A percentile compares a stretch with the other conserved stretches of the same genome.
Evolutionary conservation across 441 rosid genomes (phyloP).

Genomic region (Cnidoscolus chayamansa): DNA sequence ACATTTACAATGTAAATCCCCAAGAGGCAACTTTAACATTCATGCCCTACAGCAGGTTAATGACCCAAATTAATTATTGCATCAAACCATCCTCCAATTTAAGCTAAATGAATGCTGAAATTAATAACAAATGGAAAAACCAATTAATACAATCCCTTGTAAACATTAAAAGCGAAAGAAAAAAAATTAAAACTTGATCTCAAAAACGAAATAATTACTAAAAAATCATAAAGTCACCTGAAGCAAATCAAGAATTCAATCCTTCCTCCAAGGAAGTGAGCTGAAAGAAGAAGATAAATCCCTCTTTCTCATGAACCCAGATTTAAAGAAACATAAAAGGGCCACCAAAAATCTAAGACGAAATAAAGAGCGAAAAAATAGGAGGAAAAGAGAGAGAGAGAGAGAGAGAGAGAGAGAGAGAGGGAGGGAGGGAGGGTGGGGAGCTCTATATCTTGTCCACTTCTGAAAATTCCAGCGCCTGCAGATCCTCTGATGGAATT

Average conservation of each 20-base stretch:
- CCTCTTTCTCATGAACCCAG: not conserved
- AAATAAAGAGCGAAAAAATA: not conserved
- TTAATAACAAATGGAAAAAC: not conserved
- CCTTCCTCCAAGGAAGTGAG: constrained; percentile 9
- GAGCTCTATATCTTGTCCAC: constrained; percentile 15
- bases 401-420: not conserved
- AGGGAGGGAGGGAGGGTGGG: not conserved
- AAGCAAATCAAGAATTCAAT: not conserved
- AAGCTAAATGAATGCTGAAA: not conserved
- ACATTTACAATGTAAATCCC: not conserved
- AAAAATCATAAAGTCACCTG: constrained; percentile 18
- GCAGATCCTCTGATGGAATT: constrained; percentile 11
- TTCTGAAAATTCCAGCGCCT: constrained; percentile 11
- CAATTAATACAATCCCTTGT: not conserved
- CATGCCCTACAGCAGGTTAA: not conserved
- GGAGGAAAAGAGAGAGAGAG: not conserved
- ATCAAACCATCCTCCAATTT: not conserved
- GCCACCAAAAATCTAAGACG: not conserved
- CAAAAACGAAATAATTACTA: not conserved
- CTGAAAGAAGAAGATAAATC: not conserved
- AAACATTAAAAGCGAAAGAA: too few relatives aligned
- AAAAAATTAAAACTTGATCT: not conserved
- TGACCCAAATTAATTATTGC: constrained; percentile 3
- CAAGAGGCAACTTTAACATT: not conserved
- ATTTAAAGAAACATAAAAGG: not conserved